Percentiles rank a stretch among this genome's conserved stretches.
These are phyloP conservation scores for Melampsora americana DNA, from an alignment of 1,284 basidiomycete genomes.

Conservation along the genomic window DNA sequence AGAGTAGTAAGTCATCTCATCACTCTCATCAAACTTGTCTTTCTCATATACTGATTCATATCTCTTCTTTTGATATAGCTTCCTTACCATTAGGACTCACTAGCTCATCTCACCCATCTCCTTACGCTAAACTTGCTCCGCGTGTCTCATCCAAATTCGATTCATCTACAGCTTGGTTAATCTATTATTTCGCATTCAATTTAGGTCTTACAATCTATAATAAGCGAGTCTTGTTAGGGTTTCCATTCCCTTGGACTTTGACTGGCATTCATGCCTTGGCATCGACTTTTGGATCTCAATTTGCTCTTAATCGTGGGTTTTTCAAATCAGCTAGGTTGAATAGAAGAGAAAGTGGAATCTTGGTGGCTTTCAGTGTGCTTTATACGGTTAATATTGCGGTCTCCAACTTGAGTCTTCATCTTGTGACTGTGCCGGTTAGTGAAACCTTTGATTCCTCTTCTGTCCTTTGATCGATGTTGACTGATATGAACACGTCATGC, in stretches of 20 bases:
- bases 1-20: background rate
- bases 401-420: conserved; percentile 78
- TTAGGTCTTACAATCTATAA: conserved; percentile 85
- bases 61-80: background rate
- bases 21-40: background rate
- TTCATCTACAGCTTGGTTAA: conserved; percentile 61
- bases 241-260: conserved; percentile 77
- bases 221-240: conserved; percentile 79
- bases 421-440: conserved; percentile 83
- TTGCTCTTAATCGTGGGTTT: conserved; percentile 63
- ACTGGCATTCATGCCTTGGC: conserved; percentile 47
- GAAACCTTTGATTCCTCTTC: background rate
- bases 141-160: conserved; percentile 1
- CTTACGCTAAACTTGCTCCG: background rate
- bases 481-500: background rate
- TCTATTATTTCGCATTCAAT: conserved; percentile 81
- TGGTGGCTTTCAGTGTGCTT: conserved; percentile 74
- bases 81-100: background rate
- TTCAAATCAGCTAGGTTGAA: conserved; percentile 64
- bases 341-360: conserved; percentile 62
- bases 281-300: conserved; percentile 72
- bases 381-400: conserved; percentile 90
- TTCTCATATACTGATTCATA: background rate
- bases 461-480: background rate
- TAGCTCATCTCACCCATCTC: background rate